Percentiles rank a stretch among this genome's conserved stretches.
Evolutionary conservation across 306 rosid genomes (phyloP).

Genomic region (Fragaria ananassa): DNA sequence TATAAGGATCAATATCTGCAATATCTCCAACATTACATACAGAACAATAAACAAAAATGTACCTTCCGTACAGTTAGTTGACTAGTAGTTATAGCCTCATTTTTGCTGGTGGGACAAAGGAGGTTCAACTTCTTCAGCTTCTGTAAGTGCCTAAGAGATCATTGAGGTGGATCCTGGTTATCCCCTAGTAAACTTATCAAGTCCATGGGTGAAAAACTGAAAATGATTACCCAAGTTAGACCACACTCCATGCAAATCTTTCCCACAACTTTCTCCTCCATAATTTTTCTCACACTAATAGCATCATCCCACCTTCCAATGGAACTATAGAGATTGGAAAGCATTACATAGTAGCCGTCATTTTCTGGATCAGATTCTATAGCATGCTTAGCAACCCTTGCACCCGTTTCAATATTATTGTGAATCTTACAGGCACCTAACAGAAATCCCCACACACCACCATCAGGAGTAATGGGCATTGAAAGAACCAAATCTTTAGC

Average conservation of each 20-base stretch:
- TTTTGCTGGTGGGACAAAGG: not conserved
- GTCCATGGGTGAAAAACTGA: not conserved
- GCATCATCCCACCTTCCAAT: conserved; percentile 83
- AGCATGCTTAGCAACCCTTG: conserved; percentile 57
- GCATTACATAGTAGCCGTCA: conserved; percentile 63
- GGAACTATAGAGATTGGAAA: conserved; percentile 63
- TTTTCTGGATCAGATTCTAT: conserved; percentile 67
- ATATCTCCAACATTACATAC: not conserved
- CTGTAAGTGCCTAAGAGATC: not conserved
- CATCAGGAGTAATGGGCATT: conserved; percentile 74
- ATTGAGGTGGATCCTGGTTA: not conserved
- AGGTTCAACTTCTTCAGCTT: not conserved
- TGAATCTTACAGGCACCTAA: conserved; percentile 68
- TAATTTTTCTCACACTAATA: conserved; percentile 50
- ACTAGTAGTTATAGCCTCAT: not conserved
- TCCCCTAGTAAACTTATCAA: not conserved
- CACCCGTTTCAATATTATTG: conserved; percentile 58
- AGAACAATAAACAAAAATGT: not conserved
- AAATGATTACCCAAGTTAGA: conserved; percentile 10
- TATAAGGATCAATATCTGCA: not conserved
- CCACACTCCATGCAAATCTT: conserved; percentile 67
- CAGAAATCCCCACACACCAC: conserved; percentile 74
- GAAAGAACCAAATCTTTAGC: conserved; percentile 66
- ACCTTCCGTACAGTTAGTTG: not conserved
- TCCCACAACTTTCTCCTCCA: conserved; percentile 51